Percentiles rank a stretch among this genome's conserved stretches.
Conservation (phyloP, 2,329 filamentous ascomycete genomes). For the Rutstroemia sydowiana region DNA sequence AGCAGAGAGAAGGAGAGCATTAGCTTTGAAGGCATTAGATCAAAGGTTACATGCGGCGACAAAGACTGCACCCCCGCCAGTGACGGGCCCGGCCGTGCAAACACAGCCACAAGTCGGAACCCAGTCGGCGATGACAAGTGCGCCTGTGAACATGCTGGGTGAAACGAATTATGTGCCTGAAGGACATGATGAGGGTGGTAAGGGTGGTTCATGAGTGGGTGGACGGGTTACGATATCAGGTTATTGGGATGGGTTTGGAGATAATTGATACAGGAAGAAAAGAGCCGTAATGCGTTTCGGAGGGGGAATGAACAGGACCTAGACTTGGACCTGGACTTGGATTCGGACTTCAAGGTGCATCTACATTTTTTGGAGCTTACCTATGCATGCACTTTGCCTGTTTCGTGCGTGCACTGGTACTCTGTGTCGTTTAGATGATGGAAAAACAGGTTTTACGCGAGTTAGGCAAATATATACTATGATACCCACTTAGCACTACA, state of each 20-base stretch:
- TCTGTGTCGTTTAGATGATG: too few relatives aligned
- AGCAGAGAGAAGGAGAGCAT: constrained; percentile 78
- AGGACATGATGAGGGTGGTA: constrained; percentile 34
- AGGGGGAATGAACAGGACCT: too few relatives aligned
- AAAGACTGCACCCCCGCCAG: constrained; percentile 34
- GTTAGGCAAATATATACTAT: too few relatives aligned
- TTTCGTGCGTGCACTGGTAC: too few relatives aligned
- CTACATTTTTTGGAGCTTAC: too few relatives aligned
- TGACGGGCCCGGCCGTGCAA: constrained; percentile 47
- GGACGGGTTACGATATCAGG: background rate
- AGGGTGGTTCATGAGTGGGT: background rate
- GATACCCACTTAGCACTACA: too few relatives aligned
- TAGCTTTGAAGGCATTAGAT: constrained; percentile 87
- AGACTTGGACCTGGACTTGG: too few relatives aligned
- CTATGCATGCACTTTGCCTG: too few relatives aligned
- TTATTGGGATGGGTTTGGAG: background rate
- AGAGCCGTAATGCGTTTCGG: too few relatives aligned
- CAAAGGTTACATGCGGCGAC: constrained; percentile 85
- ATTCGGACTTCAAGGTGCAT: too few relatives aligned
- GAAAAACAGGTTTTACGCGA: too few relatives aligned
- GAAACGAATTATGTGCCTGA: constrained; percentile 67
- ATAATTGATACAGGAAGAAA: background rate
- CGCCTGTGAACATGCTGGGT: constrained; percentile 43
- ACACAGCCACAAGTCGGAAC: constrained; percentile 48
- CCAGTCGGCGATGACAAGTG: constrained; percentile 38